Conservation (phyloP, 2,329 filamentous ascomycete genomes). For the Alternaria triticimaculans region DNA sequence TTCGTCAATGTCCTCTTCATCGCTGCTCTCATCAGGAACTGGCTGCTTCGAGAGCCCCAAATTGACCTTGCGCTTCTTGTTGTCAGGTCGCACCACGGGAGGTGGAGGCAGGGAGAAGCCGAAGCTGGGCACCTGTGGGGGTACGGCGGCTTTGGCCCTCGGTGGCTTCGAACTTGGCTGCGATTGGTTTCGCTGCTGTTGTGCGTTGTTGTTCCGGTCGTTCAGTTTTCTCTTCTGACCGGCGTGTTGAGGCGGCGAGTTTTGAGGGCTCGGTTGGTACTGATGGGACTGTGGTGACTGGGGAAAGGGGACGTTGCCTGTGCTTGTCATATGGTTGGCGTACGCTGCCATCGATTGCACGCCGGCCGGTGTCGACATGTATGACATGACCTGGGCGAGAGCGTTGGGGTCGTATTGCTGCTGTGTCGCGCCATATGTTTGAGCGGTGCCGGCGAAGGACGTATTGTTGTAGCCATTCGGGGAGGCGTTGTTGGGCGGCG, state of each 20-base stretch:
- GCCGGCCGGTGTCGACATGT: slow-evolving; percentile 37
- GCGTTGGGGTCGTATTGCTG: slow-evolving; percentile 29
- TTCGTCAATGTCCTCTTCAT: slow-evolving; percentile 75
- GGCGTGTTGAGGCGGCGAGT: slow-evolving; percentile 26
- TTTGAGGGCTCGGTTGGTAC: slow-evolving; percentile 15
- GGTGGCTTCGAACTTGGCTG: slow-evolving; percentile 36
- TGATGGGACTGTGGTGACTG: slow-evolving; percentile 8
- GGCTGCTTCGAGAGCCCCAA: slow-evolving; percentile 74
- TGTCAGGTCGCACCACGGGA: slow-evolving; percentile 44
- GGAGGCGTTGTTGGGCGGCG: background rate
- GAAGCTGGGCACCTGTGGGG: slow-evolving; percentile 47
- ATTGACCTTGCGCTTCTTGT: slow-evolving; percentile 74
- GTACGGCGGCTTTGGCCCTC: slow-evolving; percentile 40
- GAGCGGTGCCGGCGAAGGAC: slow-evolving; percentile 17
- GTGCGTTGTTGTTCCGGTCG: slow-evolving; percentile 22
- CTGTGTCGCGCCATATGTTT: slow-evolving; percentile 12
- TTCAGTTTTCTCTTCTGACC: slow-evolving; percentile 39
- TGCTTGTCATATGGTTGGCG: slow-evolving; percentile 29
- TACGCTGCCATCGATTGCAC: slow-evolving; percentile 38
- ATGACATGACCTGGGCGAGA: slow-evolving; percentile 38
- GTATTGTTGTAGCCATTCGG: slow-evolving; percentile 22
- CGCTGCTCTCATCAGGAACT: slow-evolving; percentile 52
- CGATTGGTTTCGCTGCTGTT: slow-evolving; percentile 17
- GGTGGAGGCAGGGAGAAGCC: slow-evolving; percentile 40
- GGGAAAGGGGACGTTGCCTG: slow-evolving; percentile 1